phyloP scores from a whole-genome alignment of 805 yeast genomes.

The Saccharomycopsis amapae region DNA sequence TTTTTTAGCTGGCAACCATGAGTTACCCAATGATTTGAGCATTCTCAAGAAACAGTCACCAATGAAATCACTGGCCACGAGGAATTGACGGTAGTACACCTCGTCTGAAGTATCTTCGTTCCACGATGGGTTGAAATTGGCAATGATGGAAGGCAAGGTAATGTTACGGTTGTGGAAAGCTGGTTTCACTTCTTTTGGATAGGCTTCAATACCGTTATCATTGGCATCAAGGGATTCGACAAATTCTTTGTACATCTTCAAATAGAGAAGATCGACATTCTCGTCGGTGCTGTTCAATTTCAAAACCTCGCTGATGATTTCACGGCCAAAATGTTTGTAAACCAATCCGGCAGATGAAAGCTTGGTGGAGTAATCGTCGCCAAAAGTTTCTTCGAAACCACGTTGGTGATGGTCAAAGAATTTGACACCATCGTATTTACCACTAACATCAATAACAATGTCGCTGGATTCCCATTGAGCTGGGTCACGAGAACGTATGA shows the following conservation, averaged over 20 bases:
- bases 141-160: constrained; percentile 69
- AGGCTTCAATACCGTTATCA: constrained; percentile 85
- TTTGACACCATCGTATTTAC: constrained; percentile 77
- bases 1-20: constrained; percentile 88
- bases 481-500: constrained; percentile 81
- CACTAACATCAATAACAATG: constrained; percentile 92
- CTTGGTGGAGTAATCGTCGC: constrained; percentile 58
- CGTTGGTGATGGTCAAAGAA: constrained; percentile 96
- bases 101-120: constrained; percentile 55
- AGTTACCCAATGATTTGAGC: constrained; percentile 63
- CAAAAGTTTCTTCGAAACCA: constrained; percentile 74
- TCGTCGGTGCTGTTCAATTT: constrained; percentile 31
- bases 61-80: constrained; percentile 70
- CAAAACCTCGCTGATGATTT: constrained; percentile 50
- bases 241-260: constrained; percentile 76
- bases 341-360: constrained; percentile 91
- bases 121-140: constrained; percentile 84
- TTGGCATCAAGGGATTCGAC: constrained; percentile 92
- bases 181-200: constrained; percentile 40
- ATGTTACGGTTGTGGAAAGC: constrained; percentile 71
- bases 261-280: constrained; percentile 58
- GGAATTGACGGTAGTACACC: constrained; percentile 59
- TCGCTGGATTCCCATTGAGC: constrained; percentile 79
- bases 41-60: constrained; percentile 69
- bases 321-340: constrained; percentile 78